A percentile compares a stretch with the other conserved stretches of the same genome.
Conservation (phyloP, 352 stramenopile genomes). For the Hyaloperonospora arabidopsidis region DNA sequence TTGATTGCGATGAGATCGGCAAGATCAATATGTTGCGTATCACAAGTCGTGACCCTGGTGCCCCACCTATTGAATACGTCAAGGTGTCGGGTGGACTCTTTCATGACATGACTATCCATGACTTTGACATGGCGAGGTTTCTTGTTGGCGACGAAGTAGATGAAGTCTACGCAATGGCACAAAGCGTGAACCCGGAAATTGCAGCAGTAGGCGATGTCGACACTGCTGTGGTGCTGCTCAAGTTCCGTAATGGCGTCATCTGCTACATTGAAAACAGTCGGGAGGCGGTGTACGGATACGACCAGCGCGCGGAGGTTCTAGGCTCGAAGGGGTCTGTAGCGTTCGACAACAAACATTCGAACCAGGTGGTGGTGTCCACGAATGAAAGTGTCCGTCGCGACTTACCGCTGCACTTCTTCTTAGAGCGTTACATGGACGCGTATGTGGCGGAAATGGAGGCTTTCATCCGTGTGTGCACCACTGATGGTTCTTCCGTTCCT, state of each 20-base stretch:
- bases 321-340: slow-evolving; percentile 85
- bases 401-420: slow-evolving; percentile 92
- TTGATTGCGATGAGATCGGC: slow-evolving; percentile 84
- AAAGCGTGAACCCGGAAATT: slow-evolving; percentile 47
- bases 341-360: slow-evolving; percentile 92
- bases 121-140: slow-evolving; percentile 92
- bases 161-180: slow-evolving; percentile 64
- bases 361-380: slow-evolving; percentile 67
- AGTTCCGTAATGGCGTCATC: slow-evolving; percentile 85
- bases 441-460: slow-evolving; percentile 61
- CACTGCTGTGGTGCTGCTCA: slow-evolving; percentile 86
- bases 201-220: slow-evolving; percentile 83
- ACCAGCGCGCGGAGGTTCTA: slow-evolving; percentile 90
- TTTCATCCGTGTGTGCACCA: slow-evolving; percentile 54
- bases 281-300: slow-evolving; percentile 91
- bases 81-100: slow-evolving; percentile 86
- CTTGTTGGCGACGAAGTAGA: slow-evolving; percentile 77
- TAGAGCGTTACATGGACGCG: slow-evolving; percentile 90
- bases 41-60: slow-evolving; percentile 47
- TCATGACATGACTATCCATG: slow-evolving; percentile 94
- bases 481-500: slow-evolving; percentile 31
- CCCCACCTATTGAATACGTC: slow-evolving; percentile 43
- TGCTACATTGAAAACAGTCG: slow-evolving; percentile 93
- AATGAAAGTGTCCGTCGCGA: slow-evolving; percentile 47
- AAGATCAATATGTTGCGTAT: slow-evolving; percentile 81